These are phyloP conservation scores for Candida namnaoensis DNA, from an alignment of 805 yeast species.

Conservation along the genomic window DNA sequence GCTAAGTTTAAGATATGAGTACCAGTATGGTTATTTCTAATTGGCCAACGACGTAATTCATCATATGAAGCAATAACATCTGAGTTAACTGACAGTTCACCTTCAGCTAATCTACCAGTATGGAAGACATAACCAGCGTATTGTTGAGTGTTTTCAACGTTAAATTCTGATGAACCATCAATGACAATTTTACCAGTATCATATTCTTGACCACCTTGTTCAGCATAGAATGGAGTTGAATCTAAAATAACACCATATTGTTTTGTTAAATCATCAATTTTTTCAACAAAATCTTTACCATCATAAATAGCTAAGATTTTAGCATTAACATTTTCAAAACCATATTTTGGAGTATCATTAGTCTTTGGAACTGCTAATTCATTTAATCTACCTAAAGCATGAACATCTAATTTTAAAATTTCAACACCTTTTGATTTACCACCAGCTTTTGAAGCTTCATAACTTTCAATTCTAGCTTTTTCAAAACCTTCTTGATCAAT, in stretches of 20 bases:
- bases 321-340: conserved; percentile 59
- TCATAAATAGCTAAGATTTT: conserved; percentile 64
- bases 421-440: conserved; percentile 52
- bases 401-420: conserved; percentile 82
- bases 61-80: conserved; percentile 80
- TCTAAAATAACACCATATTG: conserved; percentile 81
- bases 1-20: conserved; percentile 92
- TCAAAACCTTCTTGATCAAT: conserved; percentile 93
- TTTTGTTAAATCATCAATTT: conserved; percentile 32
- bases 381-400: conserved; percentile 69
- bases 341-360: conserved; percentile 75
- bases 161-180: conserved; percentile 82
- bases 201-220: conserved; percentile 98
- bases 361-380: conserved; percentile 64
- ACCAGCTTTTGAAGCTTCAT: conserved; percentile 92
- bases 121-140: conserved; percentile 95
- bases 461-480: conserved; percentile 78
- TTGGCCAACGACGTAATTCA: conserved; percentile 91
- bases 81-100: conserved; percentile 59
- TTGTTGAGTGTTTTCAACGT: conserved; percentile 83
- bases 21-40: conserved; percentile 97
- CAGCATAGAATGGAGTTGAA: conserved; percentile 93
- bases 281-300: conserved; percentile 52
- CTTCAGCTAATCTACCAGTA: conserved; percentile 81
- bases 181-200: conserved; percentile 91